Evolutionary conservation across 305 asterid genomes (phyloP).

Genomic region (Ajuga reptans): DNA sequence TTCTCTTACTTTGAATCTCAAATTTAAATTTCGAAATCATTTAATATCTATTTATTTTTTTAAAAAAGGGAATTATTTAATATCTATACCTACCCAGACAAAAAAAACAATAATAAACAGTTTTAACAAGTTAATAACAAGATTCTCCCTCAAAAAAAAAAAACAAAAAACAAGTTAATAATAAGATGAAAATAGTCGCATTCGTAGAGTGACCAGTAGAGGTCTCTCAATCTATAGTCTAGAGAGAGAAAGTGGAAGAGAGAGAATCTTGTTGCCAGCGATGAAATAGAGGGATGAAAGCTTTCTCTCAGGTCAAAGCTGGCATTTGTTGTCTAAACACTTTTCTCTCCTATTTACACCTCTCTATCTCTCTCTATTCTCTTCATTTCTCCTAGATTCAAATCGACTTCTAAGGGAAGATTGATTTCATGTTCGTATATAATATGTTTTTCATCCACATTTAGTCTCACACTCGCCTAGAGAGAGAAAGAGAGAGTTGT

Average conservation of each 20-base stretch:
- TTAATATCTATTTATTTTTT: too few species aligned
- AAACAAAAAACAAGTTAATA: background rate
- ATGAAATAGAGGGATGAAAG: slow-evolving; percentile 48
- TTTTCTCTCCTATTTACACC: slow-evolving; percentile 17
- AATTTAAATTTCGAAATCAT: background rate
- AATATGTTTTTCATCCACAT: slow-evolving; percentile 15
- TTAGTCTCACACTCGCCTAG: background rate
- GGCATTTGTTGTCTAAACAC: slow-evolving; percentile 45
- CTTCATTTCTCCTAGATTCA: slow-evolving; percentile 24
- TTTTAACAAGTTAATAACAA: background rate
- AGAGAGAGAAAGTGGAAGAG: slow-evolving; percentile 24
- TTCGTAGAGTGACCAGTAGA: slow-evolving; percentile 3
- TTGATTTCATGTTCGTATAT: slow-evolving; percentile 14
- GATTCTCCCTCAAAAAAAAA: too few species aligned
- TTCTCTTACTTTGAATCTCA: background rate
- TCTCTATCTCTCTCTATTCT: background rate
- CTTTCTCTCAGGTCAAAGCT: slow-evolving; percentile 59
- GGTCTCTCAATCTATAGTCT: slow-evolving; percentile 9
- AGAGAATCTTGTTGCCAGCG: slow-evolving; percentile 67
- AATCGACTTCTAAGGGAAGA: slow-evolving; percentile 20
- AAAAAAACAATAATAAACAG: too few species aligned
- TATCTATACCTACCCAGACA: too few species aligned
- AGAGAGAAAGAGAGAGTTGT: slow-evolving; percentile 14
- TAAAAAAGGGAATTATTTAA: too few species aligned
- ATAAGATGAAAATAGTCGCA: background rate